Evolutionary conservation across 768 basidiomycete species (phyloP), one percentile per base, ranked within the genome.

Genomic region (Rubroboletus satanas): DNA sequence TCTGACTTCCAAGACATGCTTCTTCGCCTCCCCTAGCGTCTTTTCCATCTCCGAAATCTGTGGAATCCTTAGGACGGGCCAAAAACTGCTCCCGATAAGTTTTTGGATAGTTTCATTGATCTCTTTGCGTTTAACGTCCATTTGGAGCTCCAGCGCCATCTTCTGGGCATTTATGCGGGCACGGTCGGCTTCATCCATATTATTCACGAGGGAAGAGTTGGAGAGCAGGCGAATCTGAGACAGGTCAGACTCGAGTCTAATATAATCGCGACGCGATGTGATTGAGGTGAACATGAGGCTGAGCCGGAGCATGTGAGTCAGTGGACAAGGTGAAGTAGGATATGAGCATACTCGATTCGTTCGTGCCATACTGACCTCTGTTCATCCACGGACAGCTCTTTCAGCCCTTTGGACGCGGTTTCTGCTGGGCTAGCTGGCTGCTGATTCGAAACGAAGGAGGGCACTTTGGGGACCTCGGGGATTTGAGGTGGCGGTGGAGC

Each of bases 201-300:
- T 39, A 15, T 51, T 53, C n/a, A 58, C 52, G 45, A 56, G 52
- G n/a, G 62, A 49, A 4, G 71, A 72, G 23, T 58, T 54, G 46
- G 66, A 54, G 10, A 75, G 57, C 15, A 50, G 49, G 21, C 55
- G 62, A 9, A 67, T 64, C 7, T 45, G 68, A 53, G 63, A 54
- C 44, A 76, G 44, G 28, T 77, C 74, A 18, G 66, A 62, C 29
- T 75, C 69, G 9, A 72, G 61, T 35, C 64, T 63, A n/a, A 58
- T 17, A 26, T 65, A 65, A 36, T 76, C 72, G 33, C 63, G 61
- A 47, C 75, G 75, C 5, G 67, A 61, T 7, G 57, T 53, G 45
- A 76, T 67, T 0, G 73, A 72, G 7, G 67, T 59, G 10, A 74
- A 68, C 54, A 79, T 62, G 36, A 73, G 52, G 41, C 78, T 78